These are phyloP conservation scores for Prinsepia uniflora DNA, from an alignment of 306 rosid genomes.

Conservation along the genomic window DNA sequence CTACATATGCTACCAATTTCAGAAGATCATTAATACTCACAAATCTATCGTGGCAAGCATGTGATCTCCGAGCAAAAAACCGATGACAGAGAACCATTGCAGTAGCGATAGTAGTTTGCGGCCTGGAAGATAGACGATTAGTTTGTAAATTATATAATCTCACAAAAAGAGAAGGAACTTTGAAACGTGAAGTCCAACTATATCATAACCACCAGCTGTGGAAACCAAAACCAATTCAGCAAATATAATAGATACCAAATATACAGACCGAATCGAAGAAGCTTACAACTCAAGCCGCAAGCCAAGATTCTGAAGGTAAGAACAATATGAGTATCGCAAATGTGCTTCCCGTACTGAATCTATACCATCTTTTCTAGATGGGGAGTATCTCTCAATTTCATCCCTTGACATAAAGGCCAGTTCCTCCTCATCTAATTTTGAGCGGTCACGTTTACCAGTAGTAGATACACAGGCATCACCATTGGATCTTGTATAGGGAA, in stretches of 20 bases:
- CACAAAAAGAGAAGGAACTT: neutral
- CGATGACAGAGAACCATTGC: conserved; percentile 99
- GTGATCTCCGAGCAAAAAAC: conserved; percentile 81
- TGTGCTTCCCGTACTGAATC: conserved; percentile 77
- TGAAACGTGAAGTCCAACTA: conserved; percentile 1
- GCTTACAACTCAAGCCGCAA: conserved; percentile 88
- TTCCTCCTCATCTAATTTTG: conserved; percentile 70
- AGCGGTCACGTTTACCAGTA: conserved; percentile 48
- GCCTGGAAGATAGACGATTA: conserved; percentile 53
- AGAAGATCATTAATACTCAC: conserved; percentile 44
- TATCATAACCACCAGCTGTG: neutral
- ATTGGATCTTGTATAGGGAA: conserved; percentile 42
- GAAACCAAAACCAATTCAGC: neutral
- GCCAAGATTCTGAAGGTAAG: conserved; percentile 89
- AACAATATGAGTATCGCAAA: conserved; percentile 88
- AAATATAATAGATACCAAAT: neutral
- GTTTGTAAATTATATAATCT: conserved; percentile 10
- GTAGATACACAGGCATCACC: conserved; percentile 48
- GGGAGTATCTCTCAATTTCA: conserved; percentile 90
- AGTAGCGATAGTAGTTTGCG: conserved; percentile 91
- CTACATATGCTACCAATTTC: neutral
- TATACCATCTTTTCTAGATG: conserved; percentile 94
- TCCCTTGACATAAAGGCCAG: conserved; percentile 80
- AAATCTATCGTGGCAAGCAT: conserved; percentile 96
- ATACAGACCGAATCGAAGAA: neutral